phyloP scores from a whole-genome alignment of 768 basidiomycete genomes.

The Asterophora parasitica region DNA sequence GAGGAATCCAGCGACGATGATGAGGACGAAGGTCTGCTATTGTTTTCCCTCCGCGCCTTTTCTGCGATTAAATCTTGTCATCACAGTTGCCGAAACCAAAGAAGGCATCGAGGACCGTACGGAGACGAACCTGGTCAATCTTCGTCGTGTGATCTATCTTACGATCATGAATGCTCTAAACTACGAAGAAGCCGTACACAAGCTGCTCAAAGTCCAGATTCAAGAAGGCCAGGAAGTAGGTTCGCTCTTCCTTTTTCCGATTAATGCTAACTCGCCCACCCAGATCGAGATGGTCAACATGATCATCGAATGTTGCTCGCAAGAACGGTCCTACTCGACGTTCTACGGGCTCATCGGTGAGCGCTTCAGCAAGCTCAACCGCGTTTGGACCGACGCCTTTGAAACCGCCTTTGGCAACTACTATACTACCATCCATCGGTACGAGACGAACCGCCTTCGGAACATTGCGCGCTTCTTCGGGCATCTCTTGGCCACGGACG shows the following conservation, averaged over 20 bases:
- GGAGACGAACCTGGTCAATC: conserved; percentile 91
- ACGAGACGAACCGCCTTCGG: conserved; percentile 96
- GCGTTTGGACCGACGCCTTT: conserved; percentile 87
- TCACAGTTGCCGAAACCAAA: conserved; percentile 64
- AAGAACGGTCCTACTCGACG: conserved; percentile 96
- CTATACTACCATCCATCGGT: conserved; percentile 95
- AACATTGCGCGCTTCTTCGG: conserved; percentile 98
- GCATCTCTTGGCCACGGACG: conserved; percentile 80
- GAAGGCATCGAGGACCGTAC: conserved; percentile 93
- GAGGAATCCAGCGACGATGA: conserved; percentile 60
- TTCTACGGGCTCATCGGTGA: conserved; percentile 97
- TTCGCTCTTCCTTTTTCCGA: conserved; percentile 2
- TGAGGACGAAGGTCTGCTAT: conserved; percentile 36
- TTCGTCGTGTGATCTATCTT: conserved; percentile 90
- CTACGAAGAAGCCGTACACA: conserved; percentile 99
- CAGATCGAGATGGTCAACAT: conserved; percentile 96
- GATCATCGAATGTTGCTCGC: conserved; percentile 99
- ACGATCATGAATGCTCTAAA: conserved; percentile 99
- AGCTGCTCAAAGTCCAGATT: conserved; percentile 89
- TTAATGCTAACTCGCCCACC: not conserved
- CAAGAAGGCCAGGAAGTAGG: conserved; percentile 90
- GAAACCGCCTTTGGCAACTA: conserved; percentile 86
- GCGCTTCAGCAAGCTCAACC: conserved; percentile 94
- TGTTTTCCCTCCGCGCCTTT: not conserved
- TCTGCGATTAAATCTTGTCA: not conserved